A percentile compares a stretch with the other conserved stretches of the same genome.
These are phyloP conservation scores for Boletus rubropictus DNA, from an alignment of 768 basidiomycete genomes.

Conservation along the genomic window DNA sequence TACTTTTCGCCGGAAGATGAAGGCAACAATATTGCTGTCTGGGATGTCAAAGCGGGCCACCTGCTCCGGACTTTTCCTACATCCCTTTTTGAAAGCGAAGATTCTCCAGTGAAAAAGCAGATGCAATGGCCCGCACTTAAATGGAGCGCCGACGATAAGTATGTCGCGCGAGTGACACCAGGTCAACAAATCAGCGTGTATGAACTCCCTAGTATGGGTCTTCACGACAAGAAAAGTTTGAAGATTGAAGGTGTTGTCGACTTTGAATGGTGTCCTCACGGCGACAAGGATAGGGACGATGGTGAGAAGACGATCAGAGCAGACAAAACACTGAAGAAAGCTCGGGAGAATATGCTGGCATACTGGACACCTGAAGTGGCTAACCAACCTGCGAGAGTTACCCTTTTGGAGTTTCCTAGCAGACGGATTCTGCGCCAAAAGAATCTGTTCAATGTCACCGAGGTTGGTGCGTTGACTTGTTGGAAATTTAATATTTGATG, in stretches of 20 bases:
- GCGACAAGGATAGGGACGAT: slow-evolving; percentile 83
- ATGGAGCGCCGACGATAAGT: slow-evolving; percentile 97
- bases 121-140: slow-evolving; percentile 94
- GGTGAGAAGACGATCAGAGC: slow-evolving; percentile 38
- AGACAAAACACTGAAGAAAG: slow-evolving; percentile 53
- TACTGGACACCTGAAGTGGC: slow-evolving; percentile 97
- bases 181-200: slow-evolving; percentile 95
- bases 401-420: slow-evolving; percentile 84
- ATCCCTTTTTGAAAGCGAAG: slow-evolving; percentile 53
- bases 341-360: slow-evolving; percentile 85
- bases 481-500: slow-evolving; percentile 1
- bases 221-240: slow-evolving; percentile 93
- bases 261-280: slow-evolving; percentile 96
- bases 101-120: slow-evolving; percentile 60
- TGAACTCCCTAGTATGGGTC: slow-evolving; percentile 88
- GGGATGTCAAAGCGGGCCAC: slow-evolving; percentile 93
- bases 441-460: slow-evolving; percentile 96
- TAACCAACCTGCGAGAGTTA: slow-evolving; percentile 95
- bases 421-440: slow-evolving; percentile 83
- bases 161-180: slow-evolving; percentile 80
- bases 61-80: slow-evolving; percentile 89
- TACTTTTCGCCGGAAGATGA: slow-evolving; percentile 92
- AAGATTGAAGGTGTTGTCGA: slow-evolving; percentile 97
- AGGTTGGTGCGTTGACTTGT: slow-evolving; percentile 49
- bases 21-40: slow-evolving; percentile 95